phyloP scores from a whole-genome alignment of 257 asterid species.

The Plantago major region DNA sequence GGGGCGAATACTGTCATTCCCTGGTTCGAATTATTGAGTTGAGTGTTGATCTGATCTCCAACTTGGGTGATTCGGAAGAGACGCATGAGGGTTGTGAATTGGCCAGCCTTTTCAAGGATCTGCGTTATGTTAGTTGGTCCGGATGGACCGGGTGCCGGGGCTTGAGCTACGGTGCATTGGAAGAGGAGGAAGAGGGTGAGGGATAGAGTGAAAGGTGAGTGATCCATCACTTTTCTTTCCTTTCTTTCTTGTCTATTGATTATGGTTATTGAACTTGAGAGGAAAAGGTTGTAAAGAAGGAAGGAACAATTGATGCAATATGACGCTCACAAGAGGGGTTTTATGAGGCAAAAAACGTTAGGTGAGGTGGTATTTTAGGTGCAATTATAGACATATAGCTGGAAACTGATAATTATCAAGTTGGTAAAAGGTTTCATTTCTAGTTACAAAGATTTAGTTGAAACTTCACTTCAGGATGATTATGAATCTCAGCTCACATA shows the following conservation, averaged over 20 bases:
- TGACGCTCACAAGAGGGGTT: conserved; percentile 26
- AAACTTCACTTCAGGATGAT: too few relatives aligned
- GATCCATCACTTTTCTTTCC: conserved; percentile 26
- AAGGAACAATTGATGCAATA: conserved; percentile 11
- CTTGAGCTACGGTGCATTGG: conserved; percentile 43
- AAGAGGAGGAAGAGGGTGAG: conserved; percentile 30
- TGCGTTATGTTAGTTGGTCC: conserved; percentile 78
- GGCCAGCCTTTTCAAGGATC: conserved; percentile 94
- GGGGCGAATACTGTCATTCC: conserved; percentile 83
- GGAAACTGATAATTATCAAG: conserved; percentile 11
- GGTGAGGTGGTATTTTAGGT: conserved; percentile 33
- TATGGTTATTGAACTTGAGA: neutral
- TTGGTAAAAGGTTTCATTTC: conserved; percentile 34
- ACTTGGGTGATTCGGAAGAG: conserved; percentile 56
- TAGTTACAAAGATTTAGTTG: conserved; percentile 15
- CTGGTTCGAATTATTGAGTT: conserved; percentile 74
- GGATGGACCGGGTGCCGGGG: conserved; percentile 56
- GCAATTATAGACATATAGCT: conserved; percentile 21
- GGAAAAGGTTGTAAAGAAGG: neutral
- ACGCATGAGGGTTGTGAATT: conserved; percentile 63
- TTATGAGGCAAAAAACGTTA: conserved; percentile 30
- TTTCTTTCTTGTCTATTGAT: neutral
- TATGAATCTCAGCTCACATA: too few relatives aligned
- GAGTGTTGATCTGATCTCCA: conserved; percentile 66
- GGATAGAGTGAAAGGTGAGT: conserved; percentile 17